Evolutionary conservation across 169 alveolate genomes (phyloP).

Genomic region (Perkinsus olseni): DNA sequence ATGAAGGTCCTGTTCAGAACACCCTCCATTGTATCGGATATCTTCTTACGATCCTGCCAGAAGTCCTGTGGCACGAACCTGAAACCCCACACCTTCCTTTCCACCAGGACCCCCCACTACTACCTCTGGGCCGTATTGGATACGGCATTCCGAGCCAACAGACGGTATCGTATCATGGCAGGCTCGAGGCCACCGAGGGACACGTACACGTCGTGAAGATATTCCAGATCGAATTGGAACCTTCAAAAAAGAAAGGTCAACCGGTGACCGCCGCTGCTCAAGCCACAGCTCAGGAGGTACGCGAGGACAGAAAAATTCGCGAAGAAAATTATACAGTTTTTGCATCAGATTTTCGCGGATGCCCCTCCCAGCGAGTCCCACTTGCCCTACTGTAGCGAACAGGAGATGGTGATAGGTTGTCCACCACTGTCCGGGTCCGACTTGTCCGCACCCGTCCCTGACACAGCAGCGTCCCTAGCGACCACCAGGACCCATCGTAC

Average conservation of each 20-base stretch:
- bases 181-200: conserved; percentile 5
- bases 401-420: not conserved
- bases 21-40: not conserved
- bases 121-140: conserved; percentile 4
- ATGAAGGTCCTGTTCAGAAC: not conserved
- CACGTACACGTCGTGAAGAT: not conserved
- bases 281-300: too few relatives aligned
- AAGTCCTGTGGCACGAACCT: conserved; percentile 9
- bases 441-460: conserved; percentile 4
- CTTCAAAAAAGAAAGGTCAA: too few relatives aligned
- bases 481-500: not conserved
- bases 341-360: too few relatives aligned
- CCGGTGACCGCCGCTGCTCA: too few relatives aligned
- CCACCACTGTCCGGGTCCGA: conserved; percentile 12
- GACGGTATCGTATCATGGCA: not conserved
- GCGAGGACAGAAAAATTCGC: too few relatives aligned
- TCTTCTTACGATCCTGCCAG: not conserved
- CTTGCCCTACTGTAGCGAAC: not conserved
- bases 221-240: not conserved
- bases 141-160: not conserved
- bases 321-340: too few relatives aligned
- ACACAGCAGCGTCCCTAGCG: not conserved
- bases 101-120: not conserved
- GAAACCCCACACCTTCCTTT: not conserved
- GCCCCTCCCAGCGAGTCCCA: too few relatives aligned